These are phyloP conservation scores for Nadsonia fulvescens DNA, from an alignment of 805 yeast genomes.

Conservation along the genomic window DNA sequence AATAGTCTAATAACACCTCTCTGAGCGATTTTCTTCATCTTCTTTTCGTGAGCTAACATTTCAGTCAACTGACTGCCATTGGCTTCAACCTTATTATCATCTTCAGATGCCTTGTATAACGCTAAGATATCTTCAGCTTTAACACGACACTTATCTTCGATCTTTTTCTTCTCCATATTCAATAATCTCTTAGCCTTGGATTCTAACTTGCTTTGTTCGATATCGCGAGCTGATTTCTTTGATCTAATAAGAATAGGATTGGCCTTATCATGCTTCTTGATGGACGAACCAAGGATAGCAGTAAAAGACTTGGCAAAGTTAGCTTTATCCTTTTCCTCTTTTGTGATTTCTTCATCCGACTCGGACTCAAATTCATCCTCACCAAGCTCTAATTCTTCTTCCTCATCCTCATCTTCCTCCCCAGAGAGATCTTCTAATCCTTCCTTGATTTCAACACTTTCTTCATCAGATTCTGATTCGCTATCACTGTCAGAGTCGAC, in stretches of 20 bases:
- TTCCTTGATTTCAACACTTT: conserved; percentile 5
- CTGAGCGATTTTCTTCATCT: conserved; percentile 65
- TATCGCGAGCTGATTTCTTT: conserved; percentile 50
- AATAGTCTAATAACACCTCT: conserved; percentile 72
- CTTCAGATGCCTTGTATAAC: too few species aligned
- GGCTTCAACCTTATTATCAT: conserved; percentile 34
- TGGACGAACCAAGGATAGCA: conserved; percentile 66
- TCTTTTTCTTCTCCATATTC: conserved; percentile 49
- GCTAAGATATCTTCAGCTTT: conserved; percentile 47
- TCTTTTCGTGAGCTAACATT: conserved; percentile 46
- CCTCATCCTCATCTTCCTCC: conserved; percentile 4
- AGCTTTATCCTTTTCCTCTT: conserved; percentile 47
- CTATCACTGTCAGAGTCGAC: neutral
- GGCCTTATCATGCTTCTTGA: conserved; percentile 74
- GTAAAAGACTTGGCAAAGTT: conserved; percentile 73
- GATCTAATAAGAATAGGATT: conserved; percentile 83
- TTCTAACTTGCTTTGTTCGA: conserved; percentile 69
- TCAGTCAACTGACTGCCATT: too few species aligned
- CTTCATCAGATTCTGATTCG: conserved; percentile 3
- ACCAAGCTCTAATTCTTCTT: conserved; percentile 1
- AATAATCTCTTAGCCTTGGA: conserved; percentile 61
- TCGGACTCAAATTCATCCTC: conserved; percentile 3
- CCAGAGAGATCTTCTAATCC: conserved; percentile 3
- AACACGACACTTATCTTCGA: conserved; percentile 48
- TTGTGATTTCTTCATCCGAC: conserved; percentile 19